A percentile compares a stretch with the other conserved stretches of the same genome.
These are phyloP conservation scores for Mycena rebaudengoi DNA, from an alignment of 768 basidiomycete genomes.

Conservation along the genomic window DNA sequence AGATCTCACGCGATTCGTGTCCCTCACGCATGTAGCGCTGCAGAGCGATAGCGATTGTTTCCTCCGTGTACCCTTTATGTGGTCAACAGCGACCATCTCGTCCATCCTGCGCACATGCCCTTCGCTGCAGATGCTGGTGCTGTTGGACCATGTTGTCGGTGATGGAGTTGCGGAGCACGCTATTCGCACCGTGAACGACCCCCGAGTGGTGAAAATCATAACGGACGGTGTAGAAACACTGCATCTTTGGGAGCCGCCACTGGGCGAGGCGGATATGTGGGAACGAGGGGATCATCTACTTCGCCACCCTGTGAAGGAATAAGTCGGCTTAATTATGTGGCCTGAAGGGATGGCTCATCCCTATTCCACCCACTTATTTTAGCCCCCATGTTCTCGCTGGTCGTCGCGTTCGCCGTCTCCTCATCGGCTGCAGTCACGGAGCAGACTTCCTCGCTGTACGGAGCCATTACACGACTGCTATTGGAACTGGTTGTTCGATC, in stretches of 20 bases:
- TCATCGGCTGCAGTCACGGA: too few relatives aligned
- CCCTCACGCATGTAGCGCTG: not conserved
- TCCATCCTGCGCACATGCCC: not conserved
- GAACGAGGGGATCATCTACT: conserved; percentile 2
- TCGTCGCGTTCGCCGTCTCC: too few relatives aligned
- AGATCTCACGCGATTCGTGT: not conserved
- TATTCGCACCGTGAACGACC: not conserved
- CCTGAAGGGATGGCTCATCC: too few relatives aligned
- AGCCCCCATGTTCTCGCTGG: too few relatives aligned
- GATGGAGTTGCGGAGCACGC: not conserved
- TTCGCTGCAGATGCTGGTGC: not conserved
- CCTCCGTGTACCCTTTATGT: not conserved
- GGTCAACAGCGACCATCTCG: too few relatives aligned
- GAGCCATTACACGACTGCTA: too few relatives aligned
- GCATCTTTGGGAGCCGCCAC: not conserved
- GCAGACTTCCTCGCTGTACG: too few relatives aligned
- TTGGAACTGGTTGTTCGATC: too few relatives aligned
- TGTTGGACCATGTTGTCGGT: not conserved
- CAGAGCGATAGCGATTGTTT: not conserved
- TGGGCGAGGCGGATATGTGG: not conserved
- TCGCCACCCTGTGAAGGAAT: too few relatives aligned
- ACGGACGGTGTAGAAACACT: not conserved
- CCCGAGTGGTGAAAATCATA: not conserved
- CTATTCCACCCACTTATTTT: too few relatives aligned
- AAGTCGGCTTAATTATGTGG: too few relatives aligned